Evolutionary conservation across 139 green algal species (phyloP).

Genomic region (Pleodorina starrii): DNA sequence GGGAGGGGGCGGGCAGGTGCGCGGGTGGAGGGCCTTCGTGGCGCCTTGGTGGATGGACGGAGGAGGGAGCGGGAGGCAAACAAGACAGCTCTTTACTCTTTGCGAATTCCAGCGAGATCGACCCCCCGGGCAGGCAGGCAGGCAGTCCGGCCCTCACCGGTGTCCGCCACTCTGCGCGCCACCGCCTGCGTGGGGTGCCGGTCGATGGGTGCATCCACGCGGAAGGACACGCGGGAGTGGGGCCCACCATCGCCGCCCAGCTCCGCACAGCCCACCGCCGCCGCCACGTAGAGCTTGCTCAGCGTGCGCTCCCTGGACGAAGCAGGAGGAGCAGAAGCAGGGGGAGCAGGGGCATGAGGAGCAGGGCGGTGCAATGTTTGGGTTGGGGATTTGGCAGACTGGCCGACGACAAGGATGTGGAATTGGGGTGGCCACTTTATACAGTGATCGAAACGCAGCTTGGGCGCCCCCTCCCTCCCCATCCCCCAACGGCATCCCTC

Average conservation of each 20-base stretch:
- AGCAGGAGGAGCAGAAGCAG: not conserved
- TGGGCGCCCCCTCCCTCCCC: too few species aligned
- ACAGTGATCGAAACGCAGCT: not conserved
- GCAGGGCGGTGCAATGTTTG: too few species aligned
- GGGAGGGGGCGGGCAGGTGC: too few species aligned
- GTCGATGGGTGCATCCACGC: conserved; percentile 76
- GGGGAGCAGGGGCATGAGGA: not conserved
- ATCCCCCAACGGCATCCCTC: too few species aligned
- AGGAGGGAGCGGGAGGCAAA: too few species aligned
- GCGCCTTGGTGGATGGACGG: too few species aligned
- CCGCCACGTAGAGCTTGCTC: conserved; percentile 85
- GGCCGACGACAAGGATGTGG: not conserved
- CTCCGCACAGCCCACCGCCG: conserved; percentile 68
- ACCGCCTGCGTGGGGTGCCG: conserved; percentile 62
- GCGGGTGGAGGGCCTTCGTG: too few species aligned
- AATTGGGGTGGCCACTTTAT: not conserved
- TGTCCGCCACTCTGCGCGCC: conserved; percentile 22
- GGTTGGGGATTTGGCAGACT: too few species aligned
- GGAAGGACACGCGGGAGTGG: conserved; percentile 67
- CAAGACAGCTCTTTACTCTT: too few species aligned
- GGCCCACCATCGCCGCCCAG: conserved; percentile 19
- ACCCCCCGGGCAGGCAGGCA: too few species aligned
- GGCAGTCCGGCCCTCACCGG: conserved; percentile 12
- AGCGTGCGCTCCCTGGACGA: conserved; percentile 62
- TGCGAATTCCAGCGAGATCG: too few species aligned